These are phyloP conservation scores for Gardenia jasminoides DNA, from an alignment of 257 asterid species.

Conservation along the genomic window DNA sequence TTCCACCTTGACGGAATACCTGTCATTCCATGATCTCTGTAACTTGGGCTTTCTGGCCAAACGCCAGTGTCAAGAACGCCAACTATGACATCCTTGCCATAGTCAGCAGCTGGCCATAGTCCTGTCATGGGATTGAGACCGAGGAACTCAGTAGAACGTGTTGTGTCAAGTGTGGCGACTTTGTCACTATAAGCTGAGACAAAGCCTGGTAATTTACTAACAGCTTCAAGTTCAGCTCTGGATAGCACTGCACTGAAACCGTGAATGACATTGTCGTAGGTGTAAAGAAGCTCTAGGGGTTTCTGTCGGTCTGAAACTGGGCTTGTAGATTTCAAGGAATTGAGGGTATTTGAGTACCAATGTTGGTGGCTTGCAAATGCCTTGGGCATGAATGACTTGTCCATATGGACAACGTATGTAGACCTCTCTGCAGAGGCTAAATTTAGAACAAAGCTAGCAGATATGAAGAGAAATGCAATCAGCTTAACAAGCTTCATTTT, in stretches of 20 bases:
- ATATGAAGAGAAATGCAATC: constrained; percentile 17
- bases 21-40: constrained; percentile 43
- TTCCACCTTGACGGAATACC: constrained; percentile 42
- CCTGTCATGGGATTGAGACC: constrained; percentile 39
- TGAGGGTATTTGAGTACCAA: constrained; percentile 33
- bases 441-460: neutral
- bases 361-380: constrained; percentile 22
- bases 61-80: constrained; percentile 50
- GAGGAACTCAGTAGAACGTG: constrained; percentile 45
- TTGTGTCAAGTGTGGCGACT: constrained; percentile 41
- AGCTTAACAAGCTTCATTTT: constrained; percentile 19
- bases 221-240: constrained; percentile 25
- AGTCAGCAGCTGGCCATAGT: constrained; percentile 48
- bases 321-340: constrained; percentile 23
- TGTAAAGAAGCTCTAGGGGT: constrained; percentile 24
- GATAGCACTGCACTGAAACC: constrained; percentile 49
- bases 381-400: constrained; percentile 42
- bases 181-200: constrained; percentile 37
- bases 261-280: constrained; percentile 42
- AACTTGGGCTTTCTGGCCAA: constrained; percentile 55
- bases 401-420: constrained; percentile 44
- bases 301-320: neutral
- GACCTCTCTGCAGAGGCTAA: constrained; percentile 24
- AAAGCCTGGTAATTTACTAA: constrained; percentile 35
- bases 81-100: constrained; percentile 43